phyloP scores from a whole-genome alignment of 2,329 filamentous ascomycete genomes.

The Huntiella bhutanensis region DNA sequence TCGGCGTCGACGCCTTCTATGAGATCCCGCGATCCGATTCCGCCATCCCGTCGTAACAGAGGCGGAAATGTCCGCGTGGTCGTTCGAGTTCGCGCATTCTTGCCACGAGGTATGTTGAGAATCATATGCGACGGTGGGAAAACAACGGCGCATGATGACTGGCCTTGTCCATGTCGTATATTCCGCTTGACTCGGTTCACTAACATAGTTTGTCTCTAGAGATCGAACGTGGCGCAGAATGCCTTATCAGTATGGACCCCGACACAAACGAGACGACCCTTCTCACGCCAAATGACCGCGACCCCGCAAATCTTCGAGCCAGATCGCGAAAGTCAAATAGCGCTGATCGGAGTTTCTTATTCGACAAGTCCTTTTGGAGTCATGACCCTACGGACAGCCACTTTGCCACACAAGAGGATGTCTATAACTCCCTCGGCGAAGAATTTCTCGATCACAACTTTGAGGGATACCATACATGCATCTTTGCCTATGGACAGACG shows the following conservation, averaged over 20 bases:
- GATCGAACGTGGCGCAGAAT: conserved; percentile 59
- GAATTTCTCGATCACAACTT: conserved; percentile 99
- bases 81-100: conserved; percentile 60
- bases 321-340: conserved; percentile 49
- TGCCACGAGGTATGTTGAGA: conserved; percentile 47
- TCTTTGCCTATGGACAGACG: conserved; percentile 96
- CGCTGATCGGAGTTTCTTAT: conserved; percentile 83
- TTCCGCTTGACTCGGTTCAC: background rate
- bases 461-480: conserved; percentile 96
- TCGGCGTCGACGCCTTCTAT: conserved; percentile 64
- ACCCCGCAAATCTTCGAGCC: conserved; percentile 33
- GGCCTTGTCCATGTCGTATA: background rate
- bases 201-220: conserved; percentile 34
- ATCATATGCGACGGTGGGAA: conserved; percentile 8
- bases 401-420: conserved; percentile 81
- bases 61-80: conserved; percentile 70
- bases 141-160: too few relatives aligned
- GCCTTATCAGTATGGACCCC: conserved; percentile 83
- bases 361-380: conserved; percentile 98
- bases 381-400: conserved; percentile 61
- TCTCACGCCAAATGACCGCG: conserved; percentile 42
- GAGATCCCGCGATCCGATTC: conserved; percentile 49
- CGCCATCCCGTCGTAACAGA: conserved; percentile 35
- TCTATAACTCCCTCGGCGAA: conserved; percentile 85
- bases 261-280: conserved; percentile 69